Evolutionary conservation across 2,329 filamentous ascomycete genomes (phyloP), one percentile per base, ranked within the genome.

Genomic region (Arthrobotrys conoides): DNA sequence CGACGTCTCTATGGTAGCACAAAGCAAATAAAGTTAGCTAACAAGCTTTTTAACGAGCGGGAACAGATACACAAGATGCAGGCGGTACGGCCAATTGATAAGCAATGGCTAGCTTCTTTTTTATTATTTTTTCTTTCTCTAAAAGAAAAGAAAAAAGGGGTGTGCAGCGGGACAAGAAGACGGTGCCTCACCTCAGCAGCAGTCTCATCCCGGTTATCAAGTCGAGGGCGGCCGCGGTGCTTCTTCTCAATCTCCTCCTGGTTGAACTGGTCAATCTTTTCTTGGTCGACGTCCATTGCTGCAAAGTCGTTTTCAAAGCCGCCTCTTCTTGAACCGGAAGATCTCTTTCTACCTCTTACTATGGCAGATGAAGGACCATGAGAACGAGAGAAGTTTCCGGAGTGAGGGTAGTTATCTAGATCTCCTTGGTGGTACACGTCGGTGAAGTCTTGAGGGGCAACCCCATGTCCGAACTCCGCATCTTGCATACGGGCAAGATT

Each of bases 121-220:
- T 55, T 66, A 14, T 61, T 30, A 46, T 64, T 9, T 44, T 55
- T n/a, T n/a, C n/a, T n/a, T n/a, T n/a, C n/a, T n/a, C n/a, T n/a
- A n/a, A n/a, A n/a, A n/a, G n/a, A 44, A 77, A 46, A 44, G 33
- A 24, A 53, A 22, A 44, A 68, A 61, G 27, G 65, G 66, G 67
- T 77, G 73, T 71, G 73, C 73, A 66, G 73, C 73, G 63, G 80
- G 76, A 53, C 65, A 57, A 30, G 30, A 59, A 76, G 90, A 27
- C 38, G 33, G 65, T 64, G 71, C 71, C 91, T 88, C 85, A 93
- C 92, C 86, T 94, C 93, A 68, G 89, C 90, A 79, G 92, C 90
- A 24, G 91, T 94, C 84, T 93, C 90, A 84, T 95, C 92, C 78
- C 90, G 90, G n/a, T 90, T 89, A 81, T 94, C 90, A 16, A 96